Percentiles rank a stretch among this genome's conserved stretches.
phyloP scores from a whole-genome alignment of 345 rosid genomes.

The Carallia brachiata region DNA sequence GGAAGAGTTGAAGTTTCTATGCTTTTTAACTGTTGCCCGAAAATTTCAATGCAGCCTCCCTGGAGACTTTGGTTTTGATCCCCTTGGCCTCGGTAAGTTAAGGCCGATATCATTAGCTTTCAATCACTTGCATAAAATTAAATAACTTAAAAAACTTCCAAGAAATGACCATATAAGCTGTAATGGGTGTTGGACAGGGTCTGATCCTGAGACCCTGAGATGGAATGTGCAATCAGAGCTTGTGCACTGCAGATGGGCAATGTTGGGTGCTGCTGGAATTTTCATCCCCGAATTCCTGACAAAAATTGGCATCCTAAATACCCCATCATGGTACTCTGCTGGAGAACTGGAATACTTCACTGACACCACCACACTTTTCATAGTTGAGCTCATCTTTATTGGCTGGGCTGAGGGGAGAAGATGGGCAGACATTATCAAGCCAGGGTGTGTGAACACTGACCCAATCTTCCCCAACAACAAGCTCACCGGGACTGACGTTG shows the following conservation, averaged over 20 bases:
- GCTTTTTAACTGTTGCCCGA: slow-evolving; percentile 4
- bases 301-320: slow-evolving; percentile 79
- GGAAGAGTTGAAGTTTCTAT: neutral
- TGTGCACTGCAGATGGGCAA: slow-evolving; percentile 97
- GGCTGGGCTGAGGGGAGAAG: slow-evolving; percentile 99
- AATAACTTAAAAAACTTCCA: neutral
- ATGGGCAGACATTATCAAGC: slow-evolving; percentile 95
- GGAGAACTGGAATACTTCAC: slow-evolving; percentile 2
- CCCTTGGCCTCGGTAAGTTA: slow-evolving; percentile 78
- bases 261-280: slow-evolving; percentile 95
- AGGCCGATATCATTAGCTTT: neutral
- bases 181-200: slow-evolving; percentile 41
- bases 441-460: slow-evolving; percentile 94
- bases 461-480: slow-evolving; percentile 97
- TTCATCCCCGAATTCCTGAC: slow-evolving; percentile 94
- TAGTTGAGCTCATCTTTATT: slow-evolving; percentile 73
- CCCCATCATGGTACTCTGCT: slow-evolving; percentile 79
- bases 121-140: neutral
- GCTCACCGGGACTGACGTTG: slow-evolving; percentile 92
- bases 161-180: neutral
- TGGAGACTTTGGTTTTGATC: slow-evolving; percentile 95
- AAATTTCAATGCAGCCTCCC: slow-evolving; percentile 61
- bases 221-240: slow-evolving; percentile 89
- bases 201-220: slow-evolving; percentile 84
- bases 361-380: neutral